Evolutionary conservation across 352 stramenopile species (phyloP).

Genomic region (Elongisporangium undulatum): DNA sequence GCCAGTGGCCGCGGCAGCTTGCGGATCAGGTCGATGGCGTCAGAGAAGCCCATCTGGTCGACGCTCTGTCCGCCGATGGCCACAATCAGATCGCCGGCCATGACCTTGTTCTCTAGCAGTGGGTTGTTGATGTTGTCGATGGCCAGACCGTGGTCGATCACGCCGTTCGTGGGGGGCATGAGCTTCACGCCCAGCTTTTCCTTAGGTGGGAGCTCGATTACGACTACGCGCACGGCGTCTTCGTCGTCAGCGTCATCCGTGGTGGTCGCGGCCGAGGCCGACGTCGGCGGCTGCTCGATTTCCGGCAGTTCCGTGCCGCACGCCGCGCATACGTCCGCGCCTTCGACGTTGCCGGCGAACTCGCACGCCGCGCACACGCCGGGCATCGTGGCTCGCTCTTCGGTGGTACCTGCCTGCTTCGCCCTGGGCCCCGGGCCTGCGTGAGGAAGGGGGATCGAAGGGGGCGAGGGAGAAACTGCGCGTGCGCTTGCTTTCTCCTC

Average conservation of each 20-base stretch:
- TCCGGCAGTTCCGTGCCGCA: slow-evolving; percentile 49
- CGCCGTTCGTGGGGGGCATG: slow-evolving; percentile 75
- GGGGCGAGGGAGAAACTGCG: not conserved
- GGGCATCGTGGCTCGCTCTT: slow-evolving; percentile 24
- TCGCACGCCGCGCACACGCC: slow-evolving; percentile 61
- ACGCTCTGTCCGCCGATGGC: slow-evolving; percentile 75
- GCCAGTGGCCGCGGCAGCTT: slow-evolving; percentile 75
- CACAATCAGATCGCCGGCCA: slow-evolving; percentile 78
- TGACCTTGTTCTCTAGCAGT: slow-evolving; percentile 76
- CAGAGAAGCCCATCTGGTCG: slow-evolving; percentile 76
- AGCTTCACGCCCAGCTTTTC: slow-evolving; percentile 86
- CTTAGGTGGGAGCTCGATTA: slow-evolving; percentile 80
- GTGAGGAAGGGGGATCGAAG: not conserved
- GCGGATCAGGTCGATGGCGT: slow-evolving; percentile 81
- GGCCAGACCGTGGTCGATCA: slow-evolving; percentile 76
- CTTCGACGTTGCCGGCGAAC: slow-evolving; percentile 60
- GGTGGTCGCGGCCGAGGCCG: slow-evolving; percentile 4
- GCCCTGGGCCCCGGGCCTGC: not conserved
- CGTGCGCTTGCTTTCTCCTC: slow-evolving; percentile 1
- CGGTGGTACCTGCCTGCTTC: not conserved
- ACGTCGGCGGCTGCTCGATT: slow-evolving; percentile 11
- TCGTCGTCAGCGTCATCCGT: slow-evolving; percentile 1
- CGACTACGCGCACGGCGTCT: slow-evolving; percentile 28
- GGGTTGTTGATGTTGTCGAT: slow-evolving; percentile 89
- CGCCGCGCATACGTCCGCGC: slow-evolving; percentile 48